Evolutionary conservation across 495 filamentous ascomycete genomes (phyloP).

Genomic region (Penicillium argentinense): DNA sequence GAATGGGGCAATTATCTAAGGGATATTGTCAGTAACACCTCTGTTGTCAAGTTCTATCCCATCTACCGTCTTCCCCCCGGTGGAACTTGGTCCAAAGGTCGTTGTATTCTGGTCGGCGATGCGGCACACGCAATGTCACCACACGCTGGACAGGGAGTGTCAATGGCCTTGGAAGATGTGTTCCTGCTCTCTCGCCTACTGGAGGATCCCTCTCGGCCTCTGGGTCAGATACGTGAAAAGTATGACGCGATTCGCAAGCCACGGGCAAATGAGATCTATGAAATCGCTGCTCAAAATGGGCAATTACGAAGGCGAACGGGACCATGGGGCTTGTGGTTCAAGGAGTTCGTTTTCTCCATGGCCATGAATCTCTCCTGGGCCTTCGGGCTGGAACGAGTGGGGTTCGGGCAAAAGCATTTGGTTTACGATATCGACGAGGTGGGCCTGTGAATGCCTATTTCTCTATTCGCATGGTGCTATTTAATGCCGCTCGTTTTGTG

Average conservation of each 20-base stretch:
- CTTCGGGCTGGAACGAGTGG: conserved; percentile 20
- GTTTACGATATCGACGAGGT: conserved; percentile 31
- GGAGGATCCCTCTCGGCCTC: conserved; percentile 15
- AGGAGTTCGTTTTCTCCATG: conserved; percentile 21
- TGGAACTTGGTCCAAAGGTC: conserved; percentile 39
- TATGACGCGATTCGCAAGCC: conserved; percentile 33
- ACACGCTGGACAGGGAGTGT: conserved; percentile 45
- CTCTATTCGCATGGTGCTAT: too few species aligned
- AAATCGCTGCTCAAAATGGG: conserved; percentile 22
- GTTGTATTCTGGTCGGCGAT: conserved; percentile 38
- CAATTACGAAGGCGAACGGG: conserved; percentile 18
- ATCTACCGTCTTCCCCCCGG: conserved; percentile 47
- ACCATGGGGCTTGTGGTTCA: conserved; percentile 27
- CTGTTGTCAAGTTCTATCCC: conserved; percentile 48
- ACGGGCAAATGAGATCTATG: conserved; percentile 25
- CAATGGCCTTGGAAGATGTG: conserved; percentile 47
- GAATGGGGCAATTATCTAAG: conserved; percentile 45
- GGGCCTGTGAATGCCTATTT: conserved; percentile 2
- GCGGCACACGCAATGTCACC: conserved; percentile 50
- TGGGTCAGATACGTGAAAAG: conserved; percentile 20
- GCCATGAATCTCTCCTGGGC: conserved; percentile 11
- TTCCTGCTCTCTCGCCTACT: conserved; percentile 38
- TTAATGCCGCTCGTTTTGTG: too few species aligned
- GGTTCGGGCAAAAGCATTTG: conserved; percentile 29
- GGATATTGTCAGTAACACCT: conserved; percentile 35